Conservation (phyloP, 1,139 yeast species). For the Arxiozyma bovina region DNA sequence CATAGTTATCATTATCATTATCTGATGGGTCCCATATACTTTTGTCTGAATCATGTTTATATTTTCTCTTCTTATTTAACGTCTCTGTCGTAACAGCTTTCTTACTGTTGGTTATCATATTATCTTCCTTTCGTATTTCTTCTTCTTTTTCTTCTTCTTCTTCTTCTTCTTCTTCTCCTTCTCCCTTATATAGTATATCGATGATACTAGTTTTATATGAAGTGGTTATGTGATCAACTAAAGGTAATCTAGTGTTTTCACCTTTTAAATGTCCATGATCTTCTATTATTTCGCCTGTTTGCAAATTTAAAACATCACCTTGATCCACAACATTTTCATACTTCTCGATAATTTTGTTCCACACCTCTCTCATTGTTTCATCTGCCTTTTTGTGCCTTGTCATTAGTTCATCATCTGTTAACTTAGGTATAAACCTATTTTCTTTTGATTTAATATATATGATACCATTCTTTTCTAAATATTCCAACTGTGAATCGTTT, state of each 20-base stretch:
- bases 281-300: constrained; percentile 48
- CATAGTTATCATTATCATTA: constrained; percentile 7
- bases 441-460: constrained; percentile 29
- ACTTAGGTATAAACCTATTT: constrained; percentile 25
- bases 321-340: constrained; percentile 48
- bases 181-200: constrained; percentile 18
- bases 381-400: constrained; percentile 32
- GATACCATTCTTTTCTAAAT: constrained; percentile 11
- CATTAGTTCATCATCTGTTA: constrained; percentile 30
- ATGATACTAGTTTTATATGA: constrained; percentile 17
- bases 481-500: background rate
- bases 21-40: constrained; percentile 6
- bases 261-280: constrained; percentile 56
- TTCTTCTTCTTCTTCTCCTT: constrained; percentile 5
- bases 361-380: constrained; percentile 33
- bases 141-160: constrained; percentile 2
- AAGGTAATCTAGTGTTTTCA: constrained; percentile 6
- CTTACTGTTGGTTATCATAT: background rate
- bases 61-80: too few species aligned
- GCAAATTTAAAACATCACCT: constrained; percentile 59
- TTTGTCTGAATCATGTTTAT: background rate
- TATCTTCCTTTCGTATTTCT: background rate
- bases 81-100: background rate
- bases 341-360: constrained; percentile 49
- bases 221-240: constrained; percentile 3